Evolutionary conservation across 106 monocot species (phyloP).

Genomic region (Platanthera guangdongensis): DNA sequence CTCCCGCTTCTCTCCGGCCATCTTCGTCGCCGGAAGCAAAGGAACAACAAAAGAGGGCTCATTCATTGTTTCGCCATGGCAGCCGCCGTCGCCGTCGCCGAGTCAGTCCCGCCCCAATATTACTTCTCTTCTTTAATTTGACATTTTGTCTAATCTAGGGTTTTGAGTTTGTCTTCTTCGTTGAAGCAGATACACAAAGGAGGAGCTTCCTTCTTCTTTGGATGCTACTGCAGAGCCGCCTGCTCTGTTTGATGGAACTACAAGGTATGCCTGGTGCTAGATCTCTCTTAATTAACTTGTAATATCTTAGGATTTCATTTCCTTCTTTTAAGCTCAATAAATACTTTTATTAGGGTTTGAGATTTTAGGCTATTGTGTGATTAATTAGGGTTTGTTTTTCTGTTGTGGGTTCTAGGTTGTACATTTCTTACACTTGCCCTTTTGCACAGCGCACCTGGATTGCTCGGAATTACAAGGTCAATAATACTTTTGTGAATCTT

Average conservation of each 20-base stretch:
- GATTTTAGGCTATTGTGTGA: neutral
- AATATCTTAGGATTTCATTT: neutral
- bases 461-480: constrained; percentile 56
- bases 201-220: constrained; percentile 44
- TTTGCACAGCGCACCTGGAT: constrained; percentile 77
- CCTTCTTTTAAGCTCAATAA: no score
- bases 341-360: neutral
- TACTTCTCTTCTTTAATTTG: neutral
- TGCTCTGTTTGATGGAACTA: constrained; percentile 77
- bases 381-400: neutral
- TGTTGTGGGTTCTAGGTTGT: constrained; percentile 31
- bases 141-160: neutral
- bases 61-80: neutral
- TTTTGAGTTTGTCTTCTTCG: neutral
- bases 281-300: neutral
- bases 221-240: constrained; percentile 47
- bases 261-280: constrained; percentile 27
- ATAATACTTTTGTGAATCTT: neutral
- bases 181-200: constrained; percentile 20
- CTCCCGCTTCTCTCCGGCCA: neutral
- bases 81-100: neutral
- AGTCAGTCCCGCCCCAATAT: neutral
- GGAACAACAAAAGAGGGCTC: neutral
- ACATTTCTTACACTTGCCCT: constrained; percentile 37
- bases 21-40: neutral